phyloP scores from a whole-genome alignment of 1,284 basidiomycete genomes.

The Mycosarcoma maydis region DNA sequence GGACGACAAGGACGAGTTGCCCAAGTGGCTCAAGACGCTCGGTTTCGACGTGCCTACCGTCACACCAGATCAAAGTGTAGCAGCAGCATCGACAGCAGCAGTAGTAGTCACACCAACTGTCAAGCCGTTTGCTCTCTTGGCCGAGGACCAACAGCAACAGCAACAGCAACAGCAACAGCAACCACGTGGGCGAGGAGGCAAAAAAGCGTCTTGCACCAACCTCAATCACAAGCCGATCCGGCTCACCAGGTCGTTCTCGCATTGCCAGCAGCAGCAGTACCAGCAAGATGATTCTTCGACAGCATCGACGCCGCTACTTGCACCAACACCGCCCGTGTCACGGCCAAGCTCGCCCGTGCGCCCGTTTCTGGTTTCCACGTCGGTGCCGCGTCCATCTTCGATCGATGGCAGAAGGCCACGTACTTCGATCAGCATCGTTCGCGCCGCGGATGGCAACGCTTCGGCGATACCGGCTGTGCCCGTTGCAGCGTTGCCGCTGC shows the following conservation, averaged over 20 bases:
- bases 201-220: neutral
- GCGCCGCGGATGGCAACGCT: neutral
- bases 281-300: constrained; percentile 30
- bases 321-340: constrained; percentile 16
- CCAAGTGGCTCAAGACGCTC: constrained; percentile 51
- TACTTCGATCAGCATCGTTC: constrained; percentile 41
- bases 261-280: constrained; percentile 8
- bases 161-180: constrained; percentile 23
- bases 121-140: constrained; percentile 21
- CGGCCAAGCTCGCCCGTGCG: constrained; percentile 33
- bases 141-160: constrained; percentile 17
- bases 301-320: constrained; percentile 30
- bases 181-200: constrained; percentile 14
- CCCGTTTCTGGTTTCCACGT: constrained; percentile 32
- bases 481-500: constrained; percentile 14
- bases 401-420: constrained; percentile 62
- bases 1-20: constrained; percentile 19
- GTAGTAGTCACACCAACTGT: constrained; percentile 6
- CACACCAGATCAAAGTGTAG: neutral
- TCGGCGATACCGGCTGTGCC: constrained; percentile 1
- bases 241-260: constrained; percentile 16
- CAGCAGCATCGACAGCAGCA: neutral
- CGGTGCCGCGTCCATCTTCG: constrained; percentile 55
- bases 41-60: constrained; percentile 54
- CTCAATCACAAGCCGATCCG: constrained; percentile 31